A percentile compares a stretch with the other conserved stretches of the same genome.
Evolutionary conservation across 768 basidiomycete species (phyloP).

Genomic region (Psilocybe cubensis): DNA sequence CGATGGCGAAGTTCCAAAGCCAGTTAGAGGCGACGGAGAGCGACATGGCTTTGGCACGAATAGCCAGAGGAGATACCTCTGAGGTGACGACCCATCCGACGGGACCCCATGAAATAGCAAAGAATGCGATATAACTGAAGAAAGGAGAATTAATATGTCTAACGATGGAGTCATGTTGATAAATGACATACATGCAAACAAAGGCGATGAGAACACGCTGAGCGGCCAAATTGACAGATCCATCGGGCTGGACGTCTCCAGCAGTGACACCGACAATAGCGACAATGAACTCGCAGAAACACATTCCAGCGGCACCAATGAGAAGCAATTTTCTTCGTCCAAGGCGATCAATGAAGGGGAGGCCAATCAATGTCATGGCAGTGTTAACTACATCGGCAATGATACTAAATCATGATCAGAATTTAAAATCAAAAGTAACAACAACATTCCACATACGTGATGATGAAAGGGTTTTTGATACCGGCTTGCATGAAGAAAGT

Average conservation of each 20-base stretch:
- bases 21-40: conserved; percentile 56
- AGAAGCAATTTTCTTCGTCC: conserved; percentile 81
- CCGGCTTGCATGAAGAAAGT: conserved; percentile 64
- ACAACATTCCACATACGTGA: conserved; percentile 29
- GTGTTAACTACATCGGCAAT: conserved; percentile 74
- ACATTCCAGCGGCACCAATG: conserved; percentile 81
- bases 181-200: conserved; percentile 48
- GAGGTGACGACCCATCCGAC: conserved; percentile 67
- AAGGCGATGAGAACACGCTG: conserved; percentile 64
- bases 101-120: conserved; percentile 70
- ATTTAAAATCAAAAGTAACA: background rate
- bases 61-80: conserved; percentile 78
- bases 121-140: conserved; percentile 39
- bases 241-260: conserved; percentile 15
- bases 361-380: conserved; percentile 73
- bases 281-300: conserved; percentile 80
- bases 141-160: background rate
- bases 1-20: conserved; percentile 81
- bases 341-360: conserved; percentile 77
- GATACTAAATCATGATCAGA: conserved; percentile 9
- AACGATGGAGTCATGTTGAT: background rate
- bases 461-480: conserved; percentile 62
- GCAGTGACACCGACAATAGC: conserved; percentile 44
- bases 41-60: conserved; percentile 81
- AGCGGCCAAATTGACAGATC: conserved; percentile 40